Conservation (phyloP, 2,329 filamentous ascomycete species). For the Graphiopsis chlorocephala region DNA sequence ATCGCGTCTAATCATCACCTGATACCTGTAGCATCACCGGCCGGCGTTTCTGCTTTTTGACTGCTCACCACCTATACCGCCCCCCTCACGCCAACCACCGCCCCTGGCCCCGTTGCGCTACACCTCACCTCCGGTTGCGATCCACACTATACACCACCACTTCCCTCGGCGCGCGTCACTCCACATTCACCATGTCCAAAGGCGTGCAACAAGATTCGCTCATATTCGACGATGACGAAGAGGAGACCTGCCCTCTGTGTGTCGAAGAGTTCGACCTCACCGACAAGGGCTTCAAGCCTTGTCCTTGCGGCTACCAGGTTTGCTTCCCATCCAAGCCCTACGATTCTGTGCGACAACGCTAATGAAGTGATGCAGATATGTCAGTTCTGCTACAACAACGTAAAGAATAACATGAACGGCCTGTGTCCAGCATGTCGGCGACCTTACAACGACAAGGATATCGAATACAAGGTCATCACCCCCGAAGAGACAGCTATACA, state of each 20-base stretch:
- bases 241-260: slow-evolving; percentile 77
- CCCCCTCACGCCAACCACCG: background rate
- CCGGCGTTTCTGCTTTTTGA: slow-evolving; percentile 16
- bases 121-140: slow-evolving; percentile 12
- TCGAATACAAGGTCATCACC: slow-evolving; percentile 93
- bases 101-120: background rate
- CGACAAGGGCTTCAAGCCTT: slow-evolving; percentile 94
- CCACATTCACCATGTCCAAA: slow-evolving; percentile 44
- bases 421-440: slow-evolving; percentile 95
- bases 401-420: slow-evolving; percentile 96
- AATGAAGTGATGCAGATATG: slow-evolving; percentile 66
- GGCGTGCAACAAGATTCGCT: slow-evolving; percentile 49
- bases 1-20: slow-evolving; percentile 13
- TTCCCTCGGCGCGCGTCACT: slow-evolving; percentile 2
- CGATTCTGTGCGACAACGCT: slow-evolving; percentile 14
- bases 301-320: slow-evolving; percentile 97
- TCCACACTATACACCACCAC: background rate
- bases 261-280: slow-evolving; percentile 99
- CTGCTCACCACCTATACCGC: background rate
- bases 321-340: slow-evolving; percentile 26
- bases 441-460: slow-evolving; percentile 94
- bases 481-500: slow-evolving; percentile 81
- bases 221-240: slow-evolving; percentile 53
- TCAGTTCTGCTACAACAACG: slow-evolving; percentile 99
- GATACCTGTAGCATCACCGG: slow-evolving; percentile 8